Percentiles rank a stretch among this genome's conserved stretches.
phyloP scores from a whole-genome alignment of 331 rosid genomes.

The Telfairia occidentalis region DNA sequence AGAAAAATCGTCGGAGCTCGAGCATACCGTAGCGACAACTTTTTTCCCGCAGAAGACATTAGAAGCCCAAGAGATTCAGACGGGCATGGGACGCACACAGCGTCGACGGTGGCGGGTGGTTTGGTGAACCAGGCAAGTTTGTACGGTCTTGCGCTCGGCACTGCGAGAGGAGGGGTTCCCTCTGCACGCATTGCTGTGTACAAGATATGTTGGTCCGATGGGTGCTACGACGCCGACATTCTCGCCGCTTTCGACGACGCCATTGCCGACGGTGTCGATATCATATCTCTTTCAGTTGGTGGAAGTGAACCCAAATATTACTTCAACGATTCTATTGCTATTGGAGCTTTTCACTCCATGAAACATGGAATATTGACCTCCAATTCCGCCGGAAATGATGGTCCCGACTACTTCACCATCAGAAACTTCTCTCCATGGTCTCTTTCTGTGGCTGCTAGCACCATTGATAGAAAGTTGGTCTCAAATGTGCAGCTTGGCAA shows the following conservation, averaged over 20 bases:
- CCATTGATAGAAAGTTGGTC: conserved; percentile 26
- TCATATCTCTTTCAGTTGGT: conserved; percentile 13
- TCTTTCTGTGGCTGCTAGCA: conserved; percentile 40
- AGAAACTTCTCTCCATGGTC: conserved; percentile 34
- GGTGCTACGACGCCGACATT: conserved; percentile 20
- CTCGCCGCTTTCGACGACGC: conserved; percentile 24
- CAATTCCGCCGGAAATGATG: conserved; percentile 25
- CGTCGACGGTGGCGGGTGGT: conserved; percentile 18
- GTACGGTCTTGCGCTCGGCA: conserved; percentile 11
- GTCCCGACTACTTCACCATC: conserved; percentile 21
- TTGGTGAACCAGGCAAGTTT: conserved; percentile 9
- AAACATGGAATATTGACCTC: conserved; percentile 28
- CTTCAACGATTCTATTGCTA: conserved; percentile 10
- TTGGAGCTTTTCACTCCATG: conserved; percentile 40
- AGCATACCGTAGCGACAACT: conserved; percentile 4
- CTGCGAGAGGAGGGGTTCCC: conserved; percentile 25
- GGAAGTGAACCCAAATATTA: background rate
- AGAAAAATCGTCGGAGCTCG: conserved; percentile 29
- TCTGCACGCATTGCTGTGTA: conserved; percentile 22
- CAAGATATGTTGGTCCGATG: conserved; percentile 18
- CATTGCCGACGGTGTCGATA: conserved; percentile 20
- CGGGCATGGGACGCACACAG: conserved; percentile 25
- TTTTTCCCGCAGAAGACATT: background rate
- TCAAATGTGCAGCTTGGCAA: conserved; percentile 34
- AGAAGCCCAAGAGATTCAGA: conserved; percentile 16